Base-by-base conservation (phyloP, 768 basidiomycete species). In the Pisolithus marmoratus region DNA sequence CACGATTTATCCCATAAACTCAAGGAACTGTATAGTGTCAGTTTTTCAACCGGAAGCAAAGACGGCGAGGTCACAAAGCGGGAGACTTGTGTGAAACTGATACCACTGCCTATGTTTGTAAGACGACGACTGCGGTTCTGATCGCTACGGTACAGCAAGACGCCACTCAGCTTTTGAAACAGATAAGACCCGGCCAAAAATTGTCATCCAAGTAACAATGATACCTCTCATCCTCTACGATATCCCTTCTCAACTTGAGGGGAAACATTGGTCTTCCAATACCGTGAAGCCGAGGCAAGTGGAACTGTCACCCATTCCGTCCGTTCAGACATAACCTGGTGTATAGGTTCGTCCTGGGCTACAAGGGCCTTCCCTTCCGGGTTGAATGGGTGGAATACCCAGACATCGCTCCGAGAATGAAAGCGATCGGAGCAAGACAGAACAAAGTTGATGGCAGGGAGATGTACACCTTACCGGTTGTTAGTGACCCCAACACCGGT, bases 211-310 rank as follows among this genome's bases (percentile, higher is more conserved):
- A 2, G 14, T 14, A 26, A 4, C 43, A 3, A 66, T 66, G 65
- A 46, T 57, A 19, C 58, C 65, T 0, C 65, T 73, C 22, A 55
- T 62, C 48, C 60, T 74, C 50, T 73, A 71, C 26, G 74, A 75
- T 20, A 65, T 69, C 23, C 64, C 71, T 15, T 69, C 63, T 38
- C 61, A 62, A 5, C 49, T 64, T 8, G 63, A 68, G 0, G 63
- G 59, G 3, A 65, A 63, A 19, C 52, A n/a, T 3, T 74, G 67
- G 67, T 65, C 74, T 1, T 66, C 68, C 6, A 77, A 74, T 48
- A 59, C 67, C 6, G 68, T 63, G 54, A 77, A 66, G 51, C 58
- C 70, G 26, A 72, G 74, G 75, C 60, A 2, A 9, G 49, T 54
- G 8, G 41, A 17, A 5, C 26, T 26, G 15, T n/a, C 17, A 34